These are phyloP conservation scores for Pseudocercospora pini-densiflorae DNA, from an alignment of 2,329 filamentous ascomycete genomes.

Conservation along the genomic window DNA sequence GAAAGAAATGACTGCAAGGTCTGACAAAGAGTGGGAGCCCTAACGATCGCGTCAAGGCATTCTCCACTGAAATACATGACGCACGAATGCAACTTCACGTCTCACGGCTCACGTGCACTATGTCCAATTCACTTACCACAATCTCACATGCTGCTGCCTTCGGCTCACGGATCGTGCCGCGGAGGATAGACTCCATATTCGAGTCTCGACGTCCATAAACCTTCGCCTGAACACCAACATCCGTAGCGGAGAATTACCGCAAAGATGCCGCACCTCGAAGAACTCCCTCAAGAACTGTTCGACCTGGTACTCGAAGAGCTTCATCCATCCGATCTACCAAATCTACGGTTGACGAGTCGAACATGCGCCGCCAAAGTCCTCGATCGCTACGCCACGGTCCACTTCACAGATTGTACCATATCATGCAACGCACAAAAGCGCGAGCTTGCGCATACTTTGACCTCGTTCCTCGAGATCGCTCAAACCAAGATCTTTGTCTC, in stretches of 20 bases:
- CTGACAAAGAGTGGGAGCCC: not conserved
- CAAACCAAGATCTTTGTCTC: not conserved
- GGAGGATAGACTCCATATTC: not conserved
- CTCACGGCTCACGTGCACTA: not conserved
- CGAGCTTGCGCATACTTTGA: not conserved
- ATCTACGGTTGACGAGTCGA: not conserved
- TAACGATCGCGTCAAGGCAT: not conserved
- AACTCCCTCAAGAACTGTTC: not conserved
- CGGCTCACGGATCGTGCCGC: not conserved
- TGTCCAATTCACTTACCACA: not conserved
- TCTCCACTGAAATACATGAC: not conserved
- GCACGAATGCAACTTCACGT: not conserved
- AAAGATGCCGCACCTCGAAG: not conserved
- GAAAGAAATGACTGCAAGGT: constrained; percentile 16
- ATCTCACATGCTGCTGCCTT: not conserved
- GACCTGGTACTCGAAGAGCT: not conserved
- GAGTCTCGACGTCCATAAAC: not conserved
- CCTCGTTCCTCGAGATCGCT: not conserved
- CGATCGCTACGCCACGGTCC: not conserved
- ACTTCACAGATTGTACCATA: not conserved
- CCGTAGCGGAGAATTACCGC: not conserved
- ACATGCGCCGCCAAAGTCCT: not conserved
- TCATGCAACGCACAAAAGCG: not conserved
- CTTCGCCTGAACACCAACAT: not conserved
- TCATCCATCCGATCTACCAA: not conserved